Percentiles rank a stretch among this genome's conserved stretches.
phyloP scores from a whole-genome alignment of 495 filamentous ascomycete species.

The Penicillium bialowiezense region DNA sequence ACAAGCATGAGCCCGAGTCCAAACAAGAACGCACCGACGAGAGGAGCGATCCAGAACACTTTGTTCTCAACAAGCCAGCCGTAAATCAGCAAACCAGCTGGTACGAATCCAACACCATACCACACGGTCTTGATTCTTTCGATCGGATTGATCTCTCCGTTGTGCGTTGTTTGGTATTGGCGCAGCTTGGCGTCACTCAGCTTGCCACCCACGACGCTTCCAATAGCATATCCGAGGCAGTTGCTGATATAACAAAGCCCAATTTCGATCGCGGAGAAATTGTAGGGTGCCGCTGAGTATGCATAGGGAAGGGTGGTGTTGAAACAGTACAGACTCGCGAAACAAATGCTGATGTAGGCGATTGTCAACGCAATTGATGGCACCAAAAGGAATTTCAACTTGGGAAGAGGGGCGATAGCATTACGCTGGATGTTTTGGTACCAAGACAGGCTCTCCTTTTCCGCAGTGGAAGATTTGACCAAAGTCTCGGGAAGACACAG shows the following conservation, averaged over 20 bases:
- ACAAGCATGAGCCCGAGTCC: not conserved
- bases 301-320: conserved; percentile 10
- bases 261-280: conserved; percentile 5
- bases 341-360: conserved; percentile 10
- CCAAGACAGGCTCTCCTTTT: not conserved
- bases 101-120: conserved; percentile 8
- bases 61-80: conserved; percentile 11
- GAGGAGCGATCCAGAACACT: conserved; percentile 11
- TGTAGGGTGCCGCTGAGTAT: conserved; percentile 13
- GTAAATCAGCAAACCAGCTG: conserved; percentile 9
- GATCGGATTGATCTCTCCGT: not conserved
- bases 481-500: not conserved
- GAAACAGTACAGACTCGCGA: conserved; percentile 5
- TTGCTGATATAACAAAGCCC: conserved; percentile 7
- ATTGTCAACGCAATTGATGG: conserved; percentile 9
- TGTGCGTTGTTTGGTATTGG: conserved; percentile 3
- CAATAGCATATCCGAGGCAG: conserved; percentile 8
- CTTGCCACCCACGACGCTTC: conserved; percentile 2
- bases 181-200: conserved; percentile 7
- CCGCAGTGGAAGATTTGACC: not conserved
- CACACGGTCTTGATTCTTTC: conserved; percentile 13
- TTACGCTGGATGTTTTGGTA: not conserved
- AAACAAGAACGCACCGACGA: not conserved
- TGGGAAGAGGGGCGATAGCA: not conserved
- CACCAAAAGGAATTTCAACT: conserved; percentile 10